These are phyloP conservation scores for Geoglossum cookeanum DNA, from an alignment of 2,329 filamentous ascomycete species.

Conservation along the genomic window DNA sequence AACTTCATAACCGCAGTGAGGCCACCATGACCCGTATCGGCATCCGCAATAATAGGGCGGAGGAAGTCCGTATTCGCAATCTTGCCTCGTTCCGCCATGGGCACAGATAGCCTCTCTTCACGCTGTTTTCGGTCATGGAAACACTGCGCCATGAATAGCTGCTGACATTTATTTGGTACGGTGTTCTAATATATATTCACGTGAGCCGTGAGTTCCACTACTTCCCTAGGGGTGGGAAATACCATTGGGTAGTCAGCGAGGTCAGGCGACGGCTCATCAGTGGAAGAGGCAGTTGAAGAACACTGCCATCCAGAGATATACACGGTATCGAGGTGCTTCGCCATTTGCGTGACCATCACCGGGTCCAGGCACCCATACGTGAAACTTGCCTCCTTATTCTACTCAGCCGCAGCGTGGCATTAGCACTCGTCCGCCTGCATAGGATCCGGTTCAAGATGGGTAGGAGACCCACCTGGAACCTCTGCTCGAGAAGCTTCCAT, in stretches of 20 bases:
- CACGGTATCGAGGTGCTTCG: constrained; percentile 93
- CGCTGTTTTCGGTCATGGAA: constrained; percentile 99
- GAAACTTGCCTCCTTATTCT: constrained; percentile 74
- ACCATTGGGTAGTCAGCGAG: constrained; percentile 93
- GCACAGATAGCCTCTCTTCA: constrained; percentile 68
- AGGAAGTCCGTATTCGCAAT: constrained; percentile 80
- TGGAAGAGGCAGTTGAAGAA: constrained; percentile 84
- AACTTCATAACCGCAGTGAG: constrained; percentile 99
- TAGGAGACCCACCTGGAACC: constrained; percentile 49
- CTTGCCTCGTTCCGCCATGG: constrained; percentile 51
- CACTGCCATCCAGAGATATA: constrained; percentile 99
- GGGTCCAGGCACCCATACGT: constrained; percentile 96
- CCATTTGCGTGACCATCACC: constrained; percentile 98
- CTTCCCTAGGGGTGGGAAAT: constrained; percentile 17
- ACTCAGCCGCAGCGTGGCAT: constrained; percentile 7
- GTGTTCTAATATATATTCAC: constrained; percentile 45
- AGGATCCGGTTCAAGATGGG: background rate
- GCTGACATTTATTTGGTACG: constrained; percentile 93
- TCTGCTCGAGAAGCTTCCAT: constrained; percentile 71
- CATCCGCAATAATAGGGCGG: constrained; percentile 87
- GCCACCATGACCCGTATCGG: constrained; percentile 91
- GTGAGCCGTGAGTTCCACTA: background rate
- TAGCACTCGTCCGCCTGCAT: background rate
- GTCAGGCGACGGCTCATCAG: constrained; percentile 92
- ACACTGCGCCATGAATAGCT: constrained; percentile 94